Conservation (phyloP, 306 rosid genomes). For the Chamaecrista fasciculata region DNA sequence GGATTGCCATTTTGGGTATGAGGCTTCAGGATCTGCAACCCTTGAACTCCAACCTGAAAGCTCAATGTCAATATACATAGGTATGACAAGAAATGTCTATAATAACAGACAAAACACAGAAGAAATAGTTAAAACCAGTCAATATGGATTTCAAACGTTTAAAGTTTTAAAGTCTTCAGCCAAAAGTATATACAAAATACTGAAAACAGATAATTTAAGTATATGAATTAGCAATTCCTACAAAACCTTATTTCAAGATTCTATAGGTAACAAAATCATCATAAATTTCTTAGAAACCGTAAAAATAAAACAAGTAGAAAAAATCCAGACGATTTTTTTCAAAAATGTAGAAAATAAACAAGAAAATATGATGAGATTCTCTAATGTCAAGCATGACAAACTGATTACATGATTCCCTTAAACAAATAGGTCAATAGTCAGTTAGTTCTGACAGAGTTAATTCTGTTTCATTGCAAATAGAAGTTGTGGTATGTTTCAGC, state of each 20-base stretch:
- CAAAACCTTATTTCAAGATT: background rate
- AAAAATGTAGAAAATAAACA: background rate
- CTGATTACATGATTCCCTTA: background rate
- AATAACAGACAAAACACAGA: conserved; percentile 13
- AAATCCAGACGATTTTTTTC: background rate
- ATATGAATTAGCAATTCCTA: background rate
- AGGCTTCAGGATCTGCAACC: conserved; percentile 82
- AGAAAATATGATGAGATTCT: background rate
- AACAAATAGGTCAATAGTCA: no score
- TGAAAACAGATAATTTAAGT: background rate
- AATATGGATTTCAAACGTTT: background rate
- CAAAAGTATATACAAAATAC: conserved; percentile 13
- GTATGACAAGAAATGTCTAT: conserved; percentile 13
- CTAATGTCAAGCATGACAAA: background rate
- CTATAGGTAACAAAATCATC: background rate
- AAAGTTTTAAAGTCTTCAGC: background rate
- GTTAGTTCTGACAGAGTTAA: conserved; percentile 1
- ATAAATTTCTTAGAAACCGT: background rate
- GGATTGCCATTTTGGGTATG: conserved; percentile 43
- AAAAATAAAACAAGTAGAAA: background rate
- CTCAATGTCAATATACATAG: conserved; percentile 21
- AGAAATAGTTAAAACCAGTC: conserved; percentile 15
- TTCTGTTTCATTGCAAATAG: background rate
- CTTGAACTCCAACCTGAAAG: conserved; percentile 79
- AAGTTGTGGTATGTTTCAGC: background rate